A percentile compares a stretch with the other conserved stretches of the same genome.
phyloP scores from a whole-genome alignment of 2,329 filamentous ascomycete genomes.

The Epichloe amarillans region DNA sequence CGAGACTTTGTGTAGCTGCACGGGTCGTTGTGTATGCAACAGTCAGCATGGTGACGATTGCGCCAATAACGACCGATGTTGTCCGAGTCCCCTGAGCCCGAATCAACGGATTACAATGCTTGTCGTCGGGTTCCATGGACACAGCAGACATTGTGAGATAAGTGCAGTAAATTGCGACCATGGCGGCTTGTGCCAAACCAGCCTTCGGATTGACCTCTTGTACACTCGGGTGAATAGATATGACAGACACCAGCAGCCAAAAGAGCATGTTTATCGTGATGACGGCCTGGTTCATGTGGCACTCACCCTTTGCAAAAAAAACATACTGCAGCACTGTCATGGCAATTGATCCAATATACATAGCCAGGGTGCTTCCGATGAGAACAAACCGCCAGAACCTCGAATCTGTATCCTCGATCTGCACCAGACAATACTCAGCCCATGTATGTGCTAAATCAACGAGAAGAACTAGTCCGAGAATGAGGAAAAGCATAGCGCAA shows the following conservation, averaged over 20 bases:
- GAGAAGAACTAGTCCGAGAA: slow-evolving; percentile 81
- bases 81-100: slow-evolving; percentile 76
- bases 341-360: slow-evolving; percentile 81
- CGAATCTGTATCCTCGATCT: slow-evolving; percentile 85
- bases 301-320: slow-evolving; percentile 76
- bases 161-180: slow-evolving; percentile 96
- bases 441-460: slow-evolving; percentile 94
- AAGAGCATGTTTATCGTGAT: slow-evolving; percentile 89
- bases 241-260: slow-evolving; percentile 63
- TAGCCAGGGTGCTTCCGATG: slow-evolving; percentile 81
- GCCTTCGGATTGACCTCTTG: slow-evolving; percentile 90
- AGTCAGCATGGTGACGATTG: slow-evolving; percentile 90
- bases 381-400: slow-evolving; percentile 72
- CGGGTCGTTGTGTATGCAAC: slow-evolving; percentile 96
- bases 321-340: slow-evolving; percentile 97
- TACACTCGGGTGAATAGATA: slow-evolving; percentile 80
- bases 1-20: slow-evolving; percentile 80
- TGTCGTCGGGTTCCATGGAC: slow-evolving; percentile 93
- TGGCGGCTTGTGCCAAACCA: slow-evolving; percentile 90
- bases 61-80: slow-evolving; percentile 82
- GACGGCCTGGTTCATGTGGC: slow-evolving; percentile 91
- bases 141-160: slow-evolving; percentile 97
- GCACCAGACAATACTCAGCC: slow-evolving; percentile 89
- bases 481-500: slow-evolving; percentile 82
- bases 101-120: slow-evolving; percentile 84